These are phyloP conservation scores for Singerocomus rubriflavus DNA, from an alignment of 1,284 basidiomycete species.

Conservation along the genomic window DNA sequence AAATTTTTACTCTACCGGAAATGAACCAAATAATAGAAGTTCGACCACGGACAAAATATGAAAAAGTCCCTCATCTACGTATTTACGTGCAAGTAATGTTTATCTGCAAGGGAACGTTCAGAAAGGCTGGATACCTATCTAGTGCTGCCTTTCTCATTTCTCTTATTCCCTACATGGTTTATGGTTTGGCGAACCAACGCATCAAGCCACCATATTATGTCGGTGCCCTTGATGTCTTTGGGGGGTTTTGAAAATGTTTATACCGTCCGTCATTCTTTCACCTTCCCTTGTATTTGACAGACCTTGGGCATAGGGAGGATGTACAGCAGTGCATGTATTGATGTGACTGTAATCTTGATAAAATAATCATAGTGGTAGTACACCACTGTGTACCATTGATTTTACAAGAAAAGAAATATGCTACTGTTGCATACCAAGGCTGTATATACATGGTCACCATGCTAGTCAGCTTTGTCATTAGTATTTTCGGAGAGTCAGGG, in stretches of 20 bases:
- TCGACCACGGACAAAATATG: constrained; percentile 15
- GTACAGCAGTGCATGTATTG: constrained; percentile 24
- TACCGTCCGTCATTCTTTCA: constrained; percentile 17
- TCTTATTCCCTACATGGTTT: constrained; percentile 9
- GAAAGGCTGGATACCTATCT: constrained; percentile 31
- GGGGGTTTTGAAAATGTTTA: constrained; percentile 21
- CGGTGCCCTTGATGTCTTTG: constrained; percentile 6
- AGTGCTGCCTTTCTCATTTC: constrained; percentile 16
- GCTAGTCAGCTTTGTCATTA: no score
- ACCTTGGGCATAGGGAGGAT: constrained; percentile 13
- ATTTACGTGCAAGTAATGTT: constrained; percentile 31
- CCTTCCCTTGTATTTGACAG: constrained; percentile 12
- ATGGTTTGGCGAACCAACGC: constrained; percentile 4
- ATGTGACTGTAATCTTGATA: constrained; percentile 20
- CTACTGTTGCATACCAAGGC: no score
- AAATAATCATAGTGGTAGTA: not conserved
- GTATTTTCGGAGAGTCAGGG: no score
- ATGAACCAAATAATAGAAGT: constrained; percentile 1
- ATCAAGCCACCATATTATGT: not conserved
- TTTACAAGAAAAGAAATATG: no score
- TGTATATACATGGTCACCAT: no score
- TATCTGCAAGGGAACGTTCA: constrained; percentile 23
- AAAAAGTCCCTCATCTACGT: constrained; percentile 8
- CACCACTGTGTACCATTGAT: no score
- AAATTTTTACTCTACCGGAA: not conserved